Base-by-base conservation (phyloP, 2,329 filamentous ascomycete species). In the Niveomyces coronatus region DNA sequence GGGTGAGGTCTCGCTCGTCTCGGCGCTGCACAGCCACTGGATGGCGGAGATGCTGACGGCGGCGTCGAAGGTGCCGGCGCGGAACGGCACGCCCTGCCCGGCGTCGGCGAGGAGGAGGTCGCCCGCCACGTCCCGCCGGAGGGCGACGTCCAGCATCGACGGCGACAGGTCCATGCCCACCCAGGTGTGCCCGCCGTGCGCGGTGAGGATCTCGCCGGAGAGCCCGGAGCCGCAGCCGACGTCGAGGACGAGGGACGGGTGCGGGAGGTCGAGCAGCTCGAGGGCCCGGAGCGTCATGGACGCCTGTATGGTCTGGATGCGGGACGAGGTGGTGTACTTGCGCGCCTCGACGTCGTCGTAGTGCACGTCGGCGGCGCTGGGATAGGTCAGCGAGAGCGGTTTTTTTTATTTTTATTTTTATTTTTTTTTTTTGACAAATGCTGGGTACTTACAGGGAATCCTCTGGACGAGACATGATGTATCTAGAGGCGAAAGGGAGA, bases 21-120 rank as follows among this genome's bases (percentile, higher is more conserved):
- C 91, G 28, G 89, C 91, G 59, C 94, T 96, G 61, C 91, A 98
- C 20, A 98, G 70, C 91, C 91, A 98, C 61, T 98, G 91, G n/a
- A 98, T 83, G 1, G 91, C 91, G 49, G 79, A 86, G 56, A 98
- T 96, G 53, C 80, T 87, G 50, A 98, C 87, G 16, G 91, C 91
- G 0, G 89, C 91, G 57, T 98, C 91, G 55, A 98, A 98, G 0
- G 81, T 77, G 22, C 91, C 91, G 0, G 91, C 76, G 13, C 91
- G 79, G 58, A 98, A 98, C 0, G 91, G 91, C 0, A 98, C 77
- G 2, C 91, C 91, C 55, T 98, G 91, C 0, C 91, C 91, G 35
- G 95, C 94, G 53, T 98, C 91, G 4, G 87, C 85, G 1, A 98
- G 75, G 50, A 98, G 70, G n/a, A 98, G 64, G 55, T 98, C 91